These are phyloP conservation scores for Austropuccinia psidii DNA, from an alignment of 1,284 basidiomycete species.

Conservation along the genomic window DNA sequence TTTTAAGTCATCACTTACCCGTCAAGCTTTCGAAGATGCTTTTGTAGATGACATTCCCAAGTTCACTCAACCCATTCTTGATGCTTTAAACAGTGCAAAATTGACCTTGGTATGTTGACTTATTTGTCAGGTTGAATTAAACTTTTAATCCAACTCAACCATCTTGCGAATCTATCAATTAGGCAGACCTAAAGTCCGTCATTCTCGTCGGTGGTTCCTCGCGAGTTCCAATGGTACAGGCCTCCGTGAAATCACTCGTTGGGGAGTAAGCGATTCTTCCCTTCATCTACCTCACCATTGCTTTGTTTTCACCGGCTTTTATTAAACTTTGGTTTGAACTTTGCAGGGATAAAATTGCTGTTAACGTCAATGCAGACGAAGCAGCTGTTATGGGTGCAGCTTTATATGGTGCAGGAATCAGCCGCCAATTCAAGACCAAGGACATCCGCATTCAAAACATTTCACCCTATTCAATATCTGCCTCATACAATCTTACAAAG, in stretches of 20 bases:
- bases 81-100: constrained; percentile 65
- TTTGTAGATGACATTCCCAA: constrained; percentile 53
- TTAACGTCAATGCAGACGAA: constrained; percentile 96
- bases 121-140: too few species aligned
- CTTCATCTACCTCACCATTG: background rate
- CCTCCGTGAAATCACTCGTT: constrained; percentile 65
- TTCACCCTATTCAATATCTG: constrained; percentile 62
- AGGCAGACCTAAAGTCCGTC: constrained; percentile 74
- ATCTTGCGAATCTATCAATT: background rate
- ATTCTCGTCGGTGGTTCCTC: constrained; percentile 85
- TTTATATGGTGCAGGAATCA: constrained; percentile 80
- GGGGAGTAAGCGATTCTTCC: constrained; percentile 56
- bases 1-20: constrained; percentile 68
- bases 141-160: background rate
- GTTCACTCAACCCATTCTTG: constrained; percentile 66
- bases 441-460: constrained; percentile 77
- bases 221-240: constrained; percentile 83
- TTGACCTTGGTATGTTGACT: constrained; percentile 56
- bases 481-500: constrained; percentile 56
- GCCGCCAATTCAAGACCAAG: constrained; percentile 91
- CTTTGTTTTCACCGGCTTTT: constrained; percentile 35
- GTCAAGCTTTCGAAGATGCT: constrained; percentile 67
- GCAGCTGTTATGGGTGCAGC: constrained; percentile 85
- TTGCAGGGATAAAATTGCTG: constrained; percentile 65
- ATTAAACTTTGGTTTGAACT: background rate